Evolutionary conservation across 768 basidiomycete species (phyloP).

Genomic region (Pleurotus platypus): DNA sequence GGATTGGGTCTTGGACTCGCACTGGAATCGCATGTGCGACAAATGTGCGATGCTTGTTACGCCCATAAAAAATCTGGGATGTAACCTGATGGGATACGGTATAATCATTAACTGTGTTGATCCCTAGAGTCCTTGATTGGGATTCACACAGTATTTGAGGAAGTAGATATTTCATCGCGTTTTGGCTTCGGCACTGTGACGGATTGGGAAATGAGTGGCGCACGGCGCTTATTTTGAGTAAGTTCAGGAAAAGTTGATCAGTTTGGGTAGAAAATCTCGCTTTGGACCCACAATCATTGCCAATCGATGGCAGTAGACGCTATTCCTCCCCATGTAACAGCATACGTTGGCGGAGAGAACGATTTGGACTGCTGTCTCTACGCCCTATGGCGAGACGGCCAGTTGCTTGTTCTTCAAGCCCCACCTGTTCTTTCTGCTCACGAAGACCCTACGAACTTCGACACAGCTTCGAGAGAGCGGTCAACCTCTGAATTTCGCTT

Average conservation of each 20-base stretch:
- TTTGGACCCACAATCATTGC: slow-evolving; percentile 5
- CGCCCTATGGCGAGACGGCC: slow-evolving; percentile 10
- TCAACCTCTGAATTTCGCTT: neutral
- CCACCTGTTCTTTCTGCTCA: slow-evolving; percentile 4
- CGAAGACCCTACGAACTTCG: neutral
- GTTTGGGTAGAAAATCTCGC: neutral
- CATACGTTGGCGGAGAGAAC: slow-evolving; percentile 12
- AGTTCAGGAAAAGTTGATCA: slow-evolving; percentile 1
- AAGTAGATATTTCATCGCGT: neutral
- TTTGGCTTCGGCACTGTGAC: neutral
- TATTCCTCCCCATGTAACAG: slow-evolving; percentile 15
- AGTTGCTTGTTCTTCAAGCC: slow-evolving; percentile 14
- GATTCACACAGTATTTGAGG: too few relatives aligned
- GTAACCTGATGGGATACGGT: too few relatives aligned
- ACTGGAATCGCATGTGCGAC: too few relatives aligned
- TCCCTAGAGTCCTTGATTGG: neutral
- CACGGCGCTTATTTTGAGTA: slow-evolving; percentile 2
- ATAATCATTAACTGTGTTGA: neutral
- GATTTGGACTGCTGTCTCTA: slow-evolving; percentile 6
- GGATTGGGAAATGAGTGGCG: neutral
- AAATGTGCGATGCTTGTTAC: too few relatives aligned
- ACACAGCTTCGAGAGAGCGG: neutral
- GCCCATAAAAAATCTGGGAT: too few relatives aligned
- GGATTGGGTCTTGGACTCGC: too few relatives aligned
- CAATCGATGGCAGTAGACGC: slow-evolving; percentile 3